These are phyloP conservation scores for Lithohypha guttulata DNA, from an alignment of 2,329 filamentous ascomycete species.

Conservation along the genomic window DNA sequence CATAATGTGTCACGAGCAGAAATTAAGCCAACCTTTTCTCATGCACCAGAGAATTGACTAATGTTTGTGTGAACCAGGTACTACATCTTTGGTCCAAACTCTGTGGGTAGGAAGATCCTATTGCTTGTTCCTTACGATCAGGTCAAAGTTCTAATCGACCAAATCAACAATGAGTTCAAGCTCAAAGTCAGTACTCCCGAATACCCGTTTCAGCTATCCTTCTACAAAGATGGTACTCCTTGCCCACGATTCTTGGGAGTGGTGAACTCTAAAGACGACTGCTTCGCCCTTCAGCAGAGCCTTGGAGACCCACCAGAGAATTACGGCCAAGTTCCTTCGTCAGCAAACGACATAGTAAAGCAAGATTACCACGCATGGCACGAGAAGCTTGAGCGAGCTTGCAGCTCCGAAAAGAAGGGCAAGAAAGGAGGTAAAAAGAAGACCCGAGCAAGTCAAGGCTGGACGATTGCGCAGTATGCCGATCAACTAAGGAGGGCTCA, in stretches of 20 bases:
- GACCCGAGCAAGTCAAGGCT: constrained; percentile 38
- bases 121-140: constrained; percentile 59
- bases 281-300: constrained; percentile 26
- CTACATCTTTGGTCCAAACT: constrained; percentile 49
- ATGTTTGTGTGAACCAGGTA: constrained; percentile 39
- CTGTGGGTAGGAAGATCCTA: constrained; percentile 41
- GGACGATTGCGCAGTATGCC: constrained; percentile 40
- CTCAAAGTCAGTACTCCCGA: constrained; percentile 50
- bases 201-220: constrained; percentile 50
- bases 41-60: too few relatives aligned
- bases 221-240: constrained; percentile 50
- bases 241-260: constrained; percentile 58
- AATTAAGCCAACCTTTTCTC: too few relatives aligned
- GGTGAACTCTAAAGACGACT: constrained; percentile 38
- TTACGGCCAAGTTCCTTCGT: constrained; percentile 21
- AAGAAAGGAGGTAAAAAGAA: constrained; percentile 39
- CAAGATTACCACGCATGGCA: constrained; percentile 35
- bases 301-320: constrained; percentile 25
- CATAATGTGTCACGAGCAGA: too few relatives aligned
- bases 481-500: constrained; percentile 54
- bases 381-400: constrained; percentile 42
- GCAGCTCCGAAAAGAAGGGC: constrained; percentile 41
- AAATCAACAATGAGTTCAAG: constrained; percentile 51
- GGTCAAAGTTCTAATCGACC: constrained; percentile 51
- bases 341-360: constrained; percentile 24